These are phyloP conservation scores for Rhazya stricta DNA, from an alignment of 257 asterid species.

Conservation along the genomic window DNA sequence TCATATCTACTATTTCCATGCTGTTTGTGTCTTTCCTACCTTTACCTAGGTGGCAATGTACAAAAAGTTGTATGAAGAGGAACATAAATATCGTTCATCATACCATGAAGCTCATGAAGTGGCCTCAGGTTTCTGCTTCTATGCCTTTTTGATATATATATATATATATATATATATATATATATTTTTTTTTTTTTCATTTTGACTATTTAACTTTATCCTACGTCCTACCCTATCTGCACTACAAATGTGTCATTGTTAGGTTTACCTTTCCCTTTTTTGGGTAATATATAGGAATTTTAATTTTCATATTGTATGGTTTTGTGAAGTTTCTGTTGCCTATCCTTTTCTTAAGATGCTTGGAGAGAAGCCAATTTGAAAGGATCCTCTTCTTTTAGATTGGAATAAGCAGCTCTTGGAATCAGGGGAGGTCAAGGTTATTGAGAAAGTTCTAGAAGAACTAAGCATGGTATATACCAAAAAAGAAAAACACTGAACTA, in stretches of 20 bases:
- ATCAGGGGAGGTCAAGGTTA: neutral
- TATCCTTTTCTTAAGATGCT: neutral
- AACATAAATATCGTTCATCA: constrained; percentile 46
- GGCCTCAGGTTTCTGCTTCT: constrained; percentile 46
- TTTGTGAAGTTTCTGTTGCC: neutral
- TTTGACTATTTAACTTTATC: neutral
- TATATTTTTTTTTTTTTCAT: neutral
- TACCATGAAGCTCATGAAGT: constrained; percentile 34
- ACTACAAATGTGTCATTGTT: neutral
- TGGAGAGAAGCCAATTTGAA: neutral
- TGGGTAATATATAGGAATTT: no score
- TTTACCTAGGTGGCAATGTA: constrained; percentile 77
- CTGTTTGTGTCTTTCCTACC: neutral
- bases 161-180: no score
- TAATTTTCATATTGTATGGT: neutral
- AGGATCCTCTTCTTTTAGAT: neutral
- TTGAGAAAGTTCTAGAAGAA: neutral
- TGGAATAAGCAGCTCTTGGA: neutral
- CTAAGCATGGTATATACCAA: neutral
- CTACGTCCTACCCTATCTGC: neutral
- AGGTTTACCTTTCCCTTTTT: neutral
- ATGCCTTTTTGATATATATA: neutral
- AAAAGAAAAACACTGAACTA: neutral
- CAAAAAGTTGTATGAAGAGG: constrained; percentile 80
- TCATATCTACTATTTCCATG: neutral